Base-by-base conservation (phyloP, 2,329 filamentous ascomycete genomes). In the Fusarium albosuccineum region DNA sequence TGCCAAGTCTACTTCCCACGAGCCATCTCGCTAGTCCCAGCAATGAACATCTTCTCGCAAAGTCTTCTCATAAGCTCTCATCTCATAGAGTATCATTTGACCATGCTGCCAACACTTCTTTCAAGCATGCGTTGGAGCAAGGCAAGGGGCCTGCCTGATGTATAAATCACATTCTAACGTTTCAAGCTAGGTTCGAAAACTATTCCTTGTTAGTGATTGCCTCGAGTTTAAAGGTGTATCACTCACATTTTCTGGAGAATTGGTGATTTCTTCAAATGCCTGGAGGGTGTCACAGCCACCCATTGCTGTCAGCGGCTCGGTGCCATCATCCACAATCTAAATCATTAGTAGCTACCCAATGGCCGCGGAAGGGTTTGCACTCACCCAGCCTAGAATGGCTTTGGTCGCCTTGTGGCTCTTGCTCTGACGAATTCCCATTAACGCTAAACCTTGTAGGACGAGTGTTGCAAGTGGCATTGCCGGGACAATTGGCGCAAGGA, bases 391-490 rank as follows among this genome's bases (percentile, higher is more conserved):
- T 60, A 97, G 79, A 46, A 97, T 82, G 53, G 91, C 92, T 61
- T 89, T 89, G 67, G 87, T 86, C 52, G 91, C 89, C 64, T 91
- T 92, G 75, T 94, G 88, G 70, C 87, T 87, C 78, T 94, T 95
- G 77, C 93, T 92, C 79, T 96, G 93, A 59, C 92, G 87, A 72
- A 96, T 89, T 1, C 92, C 92, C 80, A 97, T 88, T 64, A 97
- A 79, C 13, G 93, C 91, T 66, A 97, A 79, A 0, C 93, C 93
- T 79, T 97, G 93, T 13, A 88, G 73, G 61, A 95, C 84, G 30
- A 96, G 78, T 0, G 86, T 89, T 29, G 90, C 88, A 73, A 92
- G 91, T 1, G 88, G 85, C 2, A 86, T 86, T 0, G 91, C 85
- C 2, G 90, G 89, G 45, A 96, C 91, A 10, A 96, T 88, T 0